phyloP scores from a whole-genome alignment of 441 rosid genomes.

The Biscutella auriculata region DNA sequence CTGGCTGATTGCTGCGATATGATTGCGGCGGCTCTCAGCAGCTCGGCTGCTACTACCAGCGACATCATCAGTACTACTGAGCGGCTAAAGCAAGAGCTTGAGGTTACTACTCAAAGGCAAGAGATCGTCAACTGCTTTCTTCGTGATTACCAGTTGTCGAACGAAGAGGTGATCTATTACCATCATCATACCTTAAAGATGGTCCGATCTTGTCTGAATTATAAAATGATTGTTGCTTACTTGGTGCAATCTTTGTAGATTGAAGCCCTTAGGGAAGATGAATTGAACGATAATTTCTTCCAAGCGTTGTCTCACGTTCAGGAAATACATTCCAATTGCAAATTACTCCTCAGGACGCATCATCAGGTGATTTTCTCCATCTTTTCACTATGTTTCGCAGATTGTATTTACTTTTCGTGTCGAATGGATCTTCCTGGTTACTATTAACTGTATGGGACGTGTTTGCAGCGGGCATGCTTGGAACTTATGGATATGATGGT shows the following conservation, averaged over 20 bases:
- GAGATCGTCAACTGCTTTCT: conserved; percentile 88
- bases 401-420: neutral
- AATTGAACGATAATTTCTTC: conserved; percentile 68
- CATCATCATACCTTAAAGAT: neutral
- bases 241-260: conserved; percentile 33
- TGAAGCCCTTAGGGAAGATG: conserved; percentile 78
- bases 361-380: conserved; percentile 50
- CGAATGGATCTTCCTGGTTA: neutral
- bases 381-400: neutral
- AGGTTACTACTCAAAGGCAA: conserved; percentile 75
- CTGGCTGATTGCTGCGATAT: conserved; percentile 90
- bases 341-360: conserved; percentile 80
- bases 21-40: conserved; percentile 72
- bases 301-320: conserved; percentile 89
- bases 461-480: conserved; percentile 85
- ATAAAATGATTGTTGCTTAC: neutral
- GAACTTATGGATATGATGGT: conserved; percentile 99
- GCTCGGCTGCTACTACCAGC: conserved; percentile 77
- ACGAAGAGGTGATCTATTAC: conserved; percentile 48
- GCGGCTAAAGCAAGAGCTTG: conserved; percentile 84
- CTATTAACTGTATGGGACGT: conserved; percentile 13
- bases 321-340: conserved; percentile 91
- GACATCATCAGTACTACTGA: conserved; percentile 85
- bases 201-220: conserved; percentile 2
- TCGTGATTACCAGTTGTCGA: conserved; percentile 84